Base-by-base conservation (phyloP, 441 rosid species). In the Theobroma grandiflorum region DNA sequence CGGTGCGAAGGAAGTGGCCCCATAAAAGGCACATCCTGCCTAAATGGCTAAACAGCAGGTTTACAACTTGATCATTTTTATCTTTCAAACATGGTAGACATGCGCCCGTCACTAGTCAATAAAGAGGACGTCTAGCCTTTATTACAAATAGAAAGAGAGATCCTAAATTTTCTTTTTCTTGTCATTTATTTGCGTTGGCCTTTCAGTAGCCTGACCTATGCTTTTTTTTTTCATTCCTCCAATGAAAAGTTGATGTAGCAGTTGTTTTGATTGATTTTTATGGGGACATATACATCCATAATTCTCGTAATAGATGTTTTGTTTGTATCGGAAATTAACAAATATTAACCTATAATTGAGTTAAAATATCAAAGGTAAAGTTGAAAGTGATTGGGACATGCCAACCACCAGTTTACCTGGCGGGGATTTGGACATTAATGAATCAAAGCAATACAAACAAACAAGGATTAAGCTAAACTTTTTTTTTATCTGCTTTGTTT, bases 341-440 rank as follows among this genome's bases (percentile, higher is more conserved):
- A 82, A 74, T 57, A 74, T 18, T 45, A 45, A n/a, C 47, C 61
- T 49, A 58, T n/a, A 11, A 67, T 80, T 16, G 68, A 45, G 77
- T 4, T 55, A 55, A 77, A 26, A 50, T 68, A 63, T 58, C 61
- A 75, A 12, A 64, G 9, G 57, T 40, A 72, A 26, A 35, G 3
- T 16, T 63, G 42, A 9, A 53, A 59, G 18, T 6, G 84, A 75
- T 40, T 47, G 42, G 53, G 75, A 64, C 67, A 57, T 33, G 69
- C 66, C 31, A 81, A 71, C 72, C 11, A 15, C 40, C 22, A 16
- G 42, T 2, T 52, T 16, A 58, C 63, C 35, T 3, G 42, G 42
- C 42, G 2, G 42, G 6, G 42, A 40, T 40, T n/a, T n/a, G n/a
- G n/a, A n/a, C n/a, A n/a, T n/a, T n/a, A 40, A 40, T 40, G 42